Evolutionary conservation across 2,329 filamentous ascomycete species (phyloP), one percentile per base, ranked within the genome.

Genomic region (Penicillium thymicola): DNA sequence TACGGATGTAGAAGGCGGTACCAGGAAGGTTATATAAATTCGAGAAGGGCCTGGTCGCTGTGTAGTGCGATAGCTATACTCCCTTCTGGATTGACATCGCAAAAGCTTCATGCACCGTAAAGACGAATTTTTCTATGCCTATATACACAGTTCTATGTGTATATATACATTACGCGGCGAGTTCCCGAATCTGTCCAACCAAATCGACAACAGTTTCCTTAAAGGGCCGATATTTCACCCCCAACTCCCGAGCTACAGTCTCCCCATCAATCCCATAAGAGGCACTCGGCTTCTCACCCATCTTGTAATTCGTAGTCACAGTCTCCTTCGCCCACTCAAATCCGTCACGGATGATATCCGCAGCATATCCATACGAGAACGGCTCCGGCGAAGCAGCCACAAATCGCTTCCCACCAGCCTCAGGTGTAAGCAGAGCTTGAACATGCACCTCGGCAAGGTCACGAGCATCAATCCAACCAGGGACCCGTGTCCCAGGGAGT

Each of bases 341-440:
- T 27, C 70, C 67, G 2, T 73, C 70, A 0, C 60, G 61, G 28
- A 81, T 76, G 30, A 81, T 75, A 11, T 74, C 65, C 0, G 77
- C 75, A 0, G 77, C 79, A 13, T 77, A 54, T 0, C 70, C 75
- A 59, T 81, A 82, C 0, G 77, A 77, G 53, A 81, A 82, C 5
- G 70, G 68, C 59, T 81, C 76, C 0, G 76, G 72, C 0, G 76
- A 71, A 0, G 73, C 72, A 16, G 74, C 70, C 1, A 73, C 67
- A 55, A 73, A 81, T 42, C 79, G 64, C 59, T 76, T 64, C 1
- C 61, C 61, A 34, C 61, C 53, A 2, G 66, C 75, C 3, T 73
- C 72, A 0, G 67, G 67, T 3, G 62, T 65, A 13, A 79, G 34
- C 2, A 79, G 62, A 1, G 79, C 77, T 42, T 75, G 72, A 1